Evolutionary conservation across 805 yeast genomes (phyloP).

Genomic region (Zygosaccharomyces rouxii): DNA sequence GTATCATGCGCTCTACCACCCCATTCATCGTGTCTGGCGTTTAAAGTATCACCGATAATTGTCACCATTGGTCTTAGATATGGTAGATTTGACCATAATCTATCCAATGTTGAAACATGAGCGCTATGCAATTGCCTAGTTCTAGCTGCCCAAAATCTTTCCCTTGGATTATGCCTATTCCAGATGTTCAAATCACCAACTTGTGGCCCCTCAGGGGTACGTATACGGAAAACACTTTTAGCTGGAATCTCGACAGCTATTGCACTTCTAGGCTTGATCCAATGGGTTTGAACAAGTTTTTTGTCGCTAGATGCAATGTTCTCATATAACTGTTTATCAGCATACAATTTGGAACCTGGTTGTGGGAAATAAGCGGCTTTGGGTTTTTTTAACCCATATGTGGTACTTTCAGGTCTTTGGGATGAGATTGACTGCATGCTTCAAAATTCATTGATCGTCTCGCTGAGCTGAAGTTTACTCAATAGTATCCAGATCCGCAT

Average conservation of each 20-base stretch:
- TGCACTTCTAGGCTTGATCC: slow-evolving; percentile 49
- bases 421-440: slow-evolving; percentile 12
- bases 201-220: slow-evolving; percentile 67
- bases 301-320: slow-evolving; percentile 8
- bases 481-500: background rate
- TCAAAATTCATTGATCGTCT: background rate
- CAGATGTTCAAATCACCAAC: slow-evolving; percentile 67
- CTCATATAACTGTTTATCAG: slow-evolving; percentile 13
- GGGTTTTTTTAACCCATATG: slow-evolving; percentile 14
- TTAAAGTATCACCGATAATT: slow-evolving; percentile 56
- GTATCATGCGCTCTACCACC: slow-evolving; percentile 64
- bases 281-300: slow-evolving; percentile 8
- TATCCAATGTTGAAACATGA: slow-evolving; percentile 57
- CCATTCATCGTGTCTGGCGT: slow-evolving; percentile 57
- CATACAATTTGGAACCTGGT: slow-evolving; percentile 15
- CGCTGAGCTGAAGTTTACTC: too few species aligned
- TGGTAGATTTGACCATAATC: slow-evolving; percentile 65
- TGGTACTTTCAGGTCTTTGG: slow-evolving; percentile 11
- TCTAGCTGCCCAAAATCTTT: slow-evolving; percentile 65
- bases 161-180: slow-evolving; percentile 57
- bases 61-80: slow-evolving; percentile 60
- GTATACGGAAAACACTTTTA: slow-evolving; percentile 52
- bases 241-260: slow-evolving; percentile 61
- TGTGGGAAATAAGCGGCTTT: slow-evolving; percentile 18
- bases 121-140: slow-evolving; percentile 54